phyloP scores from a whole-genome alignment of 1,284 basidiomycete genomes.

The Flammula alnicola region DNA sequence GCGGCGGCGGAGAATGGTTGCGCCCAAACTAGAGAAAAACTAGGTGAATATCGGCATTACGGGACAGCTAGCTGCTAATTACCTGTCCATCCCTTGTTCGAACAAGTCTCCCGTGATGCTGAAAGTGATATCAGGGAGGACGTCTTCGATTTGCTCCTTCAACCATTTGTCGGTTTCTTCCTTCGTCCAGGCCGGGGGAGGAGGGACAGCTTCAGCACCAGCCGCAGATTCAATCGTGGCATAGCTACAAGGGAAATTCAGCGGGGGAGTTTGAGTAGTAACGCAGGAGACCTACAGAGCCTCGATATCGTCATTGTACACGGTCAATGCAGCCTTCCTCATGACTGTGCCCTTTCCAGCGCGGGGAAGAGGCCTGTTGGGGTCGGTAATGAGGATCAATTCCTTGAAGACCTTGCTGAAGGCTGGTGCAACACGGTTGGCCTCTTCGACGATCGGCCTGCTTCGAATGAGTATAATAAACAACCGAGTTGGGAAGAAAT shows the following conservation, averaged over 20 bases:
- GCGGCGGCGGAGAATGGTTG: slow-evolving; percentile 39
- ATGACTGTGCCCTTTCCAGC: slow-evolving; percentile 42
- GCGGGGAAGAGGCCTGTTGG: slow-evolving; percentile 38
- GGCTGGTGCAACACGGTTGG: slow-evolving; percentile 40
- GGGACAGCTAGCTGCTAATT: not conserved
- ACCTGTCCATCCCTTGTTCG: slow-evolving; percentile 47
- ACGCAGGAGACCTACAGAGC: slow-evolving; percentile 28
- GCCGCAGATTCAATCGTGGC: slow-evolving; percentile 30
- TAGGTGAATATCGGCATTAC: not conserved
- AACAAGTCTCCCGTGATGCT: slow-evolving; percentile 35
- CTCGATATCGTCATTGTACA: slow-evolving; percentile 40
- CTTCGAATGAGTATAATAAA: not conserved
- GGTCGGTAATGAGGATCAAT: slow-evolving; percentile 38
- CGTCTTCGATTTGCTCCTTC: slow-evolving; percentile 28
- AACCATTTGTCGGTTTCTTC: slow-evolving; percentile 34
- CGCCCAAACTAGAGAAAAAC: slow-evolving; percentile 32
- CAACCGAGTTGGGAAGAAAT: not conserved
- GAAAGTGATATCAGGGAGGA: slow-evolving; percentile 25
- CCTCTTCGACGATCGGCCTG: slow-evolving; percentile 40
- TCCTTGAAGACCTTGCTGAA: slow-evolving; percentile 47
- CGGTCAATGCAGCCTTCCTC: slow-evolving; percentile 36
- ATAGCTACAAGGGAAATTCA: slow-evolving; percentile 29
- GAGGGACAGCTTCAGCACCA: slow-evolving; percentile 20
- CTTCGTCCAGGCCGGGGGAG: slow-evolving; percentile 31
- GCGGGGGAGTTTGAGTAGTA: not conserved